Evolutionary conservation across 2,329 filamentous ascomycete genomes (phyloP).

Genomic region (Paecilomyces sp.): DNA sequence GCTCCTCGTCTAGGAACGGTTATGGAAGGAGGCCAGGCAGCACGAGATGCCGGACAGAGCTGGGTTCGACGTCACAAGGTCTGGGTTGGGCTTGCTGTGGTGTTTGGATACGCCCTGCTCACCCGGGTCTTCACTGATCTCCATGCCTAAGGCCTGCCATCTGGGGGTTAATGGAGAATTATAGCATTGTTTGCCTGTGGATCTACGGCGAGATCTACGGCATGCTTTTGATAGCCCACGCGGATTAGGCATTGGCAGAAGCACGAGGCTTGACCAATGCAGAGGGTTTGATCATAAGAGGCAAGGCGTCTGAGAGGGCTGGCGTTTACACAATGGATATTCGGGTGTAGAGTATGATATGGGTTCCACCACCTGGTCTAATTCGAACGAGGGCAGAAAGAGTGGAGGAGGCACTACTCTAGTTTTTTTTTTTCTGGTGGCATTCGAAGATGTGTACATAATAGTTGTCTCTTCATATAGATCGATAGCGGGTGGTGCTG

Average conservation of each 20-base stretch:
- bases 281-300: background rate
- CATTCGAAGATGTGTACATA: background rate
- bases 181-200: background rate
- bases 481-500: background rate
- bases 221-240: background rate
- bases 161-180: background rate
- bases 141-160: constrained; percentile 17
- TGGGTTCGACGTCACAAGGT: constrained; percentile 79
- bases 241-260: background rate
- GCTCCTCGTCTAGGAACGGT: constrained; percentile 52
- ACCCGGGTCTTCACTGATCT: constrained; percentile 62
- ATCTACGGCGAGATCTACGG: background rate
- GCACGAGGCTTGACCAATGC: background rate
- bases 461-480: background rate
- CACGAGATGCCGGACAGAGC: constrained; percentile 68
- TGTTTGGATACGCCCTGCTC: constrained; percentile 79
- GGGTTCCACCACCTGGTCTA: background rate
- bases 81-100: constrained; percentile 58
- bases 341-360: background rate
- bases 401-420: background rate
- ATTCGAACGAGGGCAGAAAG: background rate
- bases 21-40: constrained; percentile 71
- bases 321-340: background rate
- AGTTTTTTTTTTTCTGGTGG: background rate
- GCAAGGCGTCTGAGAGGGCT: constrained; percentile 1